Conservation (phyloP, 371 early-diverging fungal species). For the Chytridiales sp. region DNA sequence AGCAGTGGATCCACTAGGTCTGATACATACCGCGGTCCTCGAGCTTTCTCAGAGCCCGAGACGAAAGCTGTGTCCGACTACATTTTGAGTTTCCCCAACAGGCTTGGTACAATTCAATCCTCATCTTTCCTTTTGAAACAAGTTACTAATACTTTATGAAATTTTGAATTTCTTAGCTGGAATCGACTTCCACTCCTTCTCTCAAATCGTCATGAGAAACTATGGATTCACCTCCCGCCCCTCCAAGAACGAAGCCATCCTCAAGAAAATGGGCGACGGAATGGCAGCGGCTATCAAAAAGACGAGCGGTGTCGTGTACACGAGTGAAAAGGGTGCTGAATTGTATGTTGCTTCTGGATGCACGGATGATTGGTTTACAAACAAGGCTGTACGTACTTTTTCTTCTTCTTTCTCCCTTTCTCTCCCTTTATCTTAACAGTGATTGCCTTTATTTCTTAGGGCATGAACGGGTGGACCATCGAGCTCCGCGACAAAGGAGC, state of each 20-base stretch:
- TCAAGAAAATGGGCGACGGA: conserved; percentile 19
- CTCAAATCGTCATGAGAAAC: conserved; percentile 26
- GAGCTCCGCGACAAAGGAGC: conserved; percentile 29
- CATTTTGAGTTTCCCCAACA: conserved; percentile 17
- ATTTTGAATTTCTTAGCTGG: conserved; percentile 4
- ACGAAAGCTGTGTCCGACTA: conserved; percentile 12
- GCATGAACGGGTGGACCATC: conserved; percentile 10
- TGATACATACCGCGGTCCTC: conserved; percentile 23
- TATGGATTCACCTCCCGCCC: conserved; percentile 29
- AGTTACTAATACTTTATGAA: background rate
- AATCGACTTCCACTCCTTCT: conserved; percentile 27
- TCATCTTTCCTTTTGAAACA: conserved; percentile 7
- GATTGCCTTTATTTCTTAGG: no score
- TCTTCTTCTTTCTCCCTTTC: no score
- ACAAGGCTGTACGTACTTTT: no score
- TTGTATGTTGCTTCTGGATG: conserved; percentile 18
- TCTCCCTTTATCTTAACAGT: no score
- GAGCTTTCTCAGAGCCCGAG: conserved; percentile 25
- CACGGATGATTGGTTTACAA: conserved; percentile 20
- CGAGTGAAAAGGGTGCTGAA: conserved; percentile 6
- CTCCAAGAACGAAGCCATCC: conserved; percentile 9
- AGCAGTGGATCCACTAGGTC: background rate
- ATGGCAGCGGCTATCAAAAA: conserved; percentile 17
- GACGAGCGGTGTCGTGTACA: conserved; percentile 10
- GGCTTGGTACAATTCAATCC: background rate